A percentile compares a stretch with the other conserved stretches of the same genome.
phyloP scores from a whole-genome alignment of 2,329 filamentous ascomycete species.

The Penicillium sp. region DNA sequence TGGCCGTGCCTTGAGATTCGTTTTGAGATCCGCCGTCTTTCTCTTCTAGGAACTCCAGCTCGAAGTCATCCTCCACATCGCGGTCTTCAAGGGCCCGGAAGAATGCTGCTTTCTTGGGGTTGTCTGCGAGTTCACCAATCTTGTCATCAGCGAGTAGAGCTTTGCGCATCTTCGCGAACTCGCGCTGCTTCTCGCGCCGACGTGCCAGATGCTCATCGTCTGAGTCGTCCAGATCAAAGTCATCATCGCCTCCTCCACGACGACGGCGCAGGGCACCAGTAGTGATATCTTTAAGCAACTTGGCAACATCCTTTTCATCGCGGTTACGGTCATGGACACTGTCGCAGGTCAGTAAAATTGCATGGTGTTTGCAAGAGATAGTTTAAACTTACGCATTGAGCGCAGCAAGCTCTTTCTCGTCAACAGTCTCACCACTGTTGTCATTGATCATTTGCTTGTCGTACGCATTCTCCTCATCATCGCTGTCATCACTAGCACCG shows the following conservation, averaged over 20 bases:
- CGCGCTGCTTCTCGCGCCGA: conserved; percentile 77
- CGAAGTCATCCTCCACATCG: conserved; percentile 68
- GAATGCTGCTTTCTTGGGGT: conserved; percentile 87
- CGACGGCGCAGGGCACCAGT: conserved; percentile 85
- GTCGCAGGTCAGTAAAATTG: conserved; percentile 22
- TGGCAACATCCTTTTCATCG: conserved; percentile 85
- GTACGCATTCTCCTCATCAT: conserved; percentile 71
- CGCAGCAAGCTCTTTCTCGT: conserved; percentile 79
- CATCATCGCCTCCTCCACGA: conserved; percentile 67
- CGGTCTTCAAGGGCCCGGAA: conserved; percentile 85
- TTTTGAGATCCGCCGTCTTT: conserved; percentile 44
- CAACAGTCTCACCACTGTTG: conserved; percentile 70
- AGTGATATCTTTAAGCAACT: conserved; percentile 89
- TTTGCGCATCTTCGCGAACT: conserved; percentile 90
- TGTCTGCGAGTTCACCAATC: conserved; percentile 84
- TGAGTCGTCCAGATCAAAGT: conserved; percentile 84
- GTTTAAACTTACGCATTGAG: conserved; percentile 74
- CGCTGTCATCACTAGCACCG: conserved; percentile 84
- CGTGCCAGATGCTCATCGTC: conserved; percentile 77
- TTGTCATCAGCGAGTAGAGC: conserved; percentile 86
- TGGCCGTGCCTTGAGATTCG: conserved; percentile 21
- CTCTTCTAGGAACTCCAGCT: conserved; percentile 70
- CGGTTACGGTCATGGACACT: conserved; percentile 76
- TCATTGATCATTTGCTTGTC: conserved; percentile 91
- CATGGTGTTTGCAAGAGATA: not conserved